phyloP scores from a whole-genome alignment of 176 grass and related monocot species.

The Raddia guianensis region DNA sequence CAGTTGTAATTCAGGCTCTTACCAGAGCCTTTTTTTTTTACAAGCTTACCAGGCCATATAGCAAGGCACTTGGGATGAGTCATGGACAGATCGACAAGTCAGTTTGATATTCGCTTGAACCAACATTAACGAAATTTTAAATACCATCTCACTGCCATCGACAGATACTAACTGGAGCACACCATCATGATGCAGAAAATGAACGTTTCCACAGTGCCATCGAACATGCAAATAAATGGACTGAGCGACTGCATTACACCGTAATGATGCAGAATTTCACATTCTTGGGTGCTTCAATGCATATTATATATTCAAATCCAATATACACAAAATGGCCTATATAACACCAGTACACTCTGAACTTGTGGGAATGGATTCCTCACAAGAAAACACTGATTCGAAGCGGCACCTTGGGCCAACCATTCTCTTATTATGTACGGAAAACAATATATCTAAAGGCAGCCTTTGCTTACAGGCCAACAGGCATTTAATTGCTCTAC shows the following conservation, averaged over 20 bases:
- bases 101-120: background rate
- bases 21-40: background rate
- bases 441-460: conserved; percentile 49
- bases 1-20: no score
- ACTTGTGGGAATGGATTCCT: conserved; percentile 23
- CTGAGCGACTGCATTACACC: background rate
- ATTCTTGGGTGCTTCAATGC: conserved; percentile 8
- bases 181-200: background rate
- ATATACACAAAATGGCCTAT: conserved; percentile 38
- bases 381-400: conserved; percentile 49
- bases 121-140: background rate
- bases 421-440: conserved; percentile 66
- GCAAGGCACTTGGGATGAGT: background rate
- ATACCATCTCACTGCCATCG: background rate
- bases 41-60: background rate
- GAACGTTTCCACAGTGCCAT: background rate
- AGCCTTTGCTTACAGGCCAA: conserved; percentile 57
- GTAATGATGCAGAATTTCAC: background rate
- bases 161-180: background rate
- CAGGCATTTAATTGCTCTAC: conserved; percentile 55
- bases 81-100: background rate
- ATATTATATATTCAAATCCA: conserved; percentile 23
- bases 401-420: conserved; percentile 21
- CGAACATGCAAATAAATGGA: background rate
- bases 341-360: conserved; percentile 15